Base-by-base conservation (phyloP, 1,284 basidiomycete species). In the Mycena sp. region DNA sequence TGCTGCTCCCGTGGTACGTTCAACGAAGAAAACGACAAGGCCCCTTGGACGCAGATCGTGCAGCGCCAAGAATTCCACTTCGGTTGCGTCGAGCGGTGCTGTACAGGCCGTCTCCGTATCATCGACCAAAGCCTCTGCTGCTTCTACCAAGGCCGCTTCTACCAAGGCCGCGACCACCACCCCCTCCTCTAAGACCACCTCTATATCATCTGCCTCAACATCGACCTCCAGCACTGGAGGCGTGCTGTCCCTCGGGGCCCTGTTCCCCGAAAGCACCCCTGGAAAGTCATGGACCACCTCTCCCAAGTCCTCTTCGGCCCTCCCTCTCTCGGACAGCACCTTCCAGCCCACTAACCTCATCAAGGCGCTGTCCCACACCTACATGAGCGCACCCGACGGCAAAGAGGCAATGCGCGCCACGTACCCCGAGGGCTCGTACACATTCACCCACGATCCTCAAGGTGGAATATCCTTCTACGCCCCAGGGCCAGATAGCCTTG, bases 401-500 rank as follows among this genome's bases (percentile, higher is more conserved):
- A 81, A 81, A 74, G 61, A 67, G 52, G 73, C 81, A 7, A 81
- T 89, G 70, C 82, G 83, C 70, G 80, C 87, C 4, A 80, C 83
- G 68, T 88, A 85, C 71, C 86, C 87, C 21, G 73, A 83, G 68
- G 82, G 84, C 49, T 88, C 87, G 23, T 83, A 85, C 75, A 86
- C 82, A 54, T 85, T 85, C 56, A 76, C 74, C 6, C 76, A 80
- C 63, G 51, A 73, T 16, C 86, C 85, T 19, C 77, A 80, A 61
- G 87, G 87, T 48, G 87, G 87, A 9, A 74, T 87, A 26, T 86
- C 87, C 49, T 89, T 88, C 78, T 89, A 89, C 70, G 85, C 87
- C 28, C 75, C 76, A 29, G 83, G 83, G 1, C 77, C 79, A 6
- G 12, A 65, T 61, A 49, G 77, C 71, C 71, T 87, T 40, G 83